phyloP scores from a whole-genome alignment of 257 asterid genomes.

The Salvia miltiorrhiza region DNA sequence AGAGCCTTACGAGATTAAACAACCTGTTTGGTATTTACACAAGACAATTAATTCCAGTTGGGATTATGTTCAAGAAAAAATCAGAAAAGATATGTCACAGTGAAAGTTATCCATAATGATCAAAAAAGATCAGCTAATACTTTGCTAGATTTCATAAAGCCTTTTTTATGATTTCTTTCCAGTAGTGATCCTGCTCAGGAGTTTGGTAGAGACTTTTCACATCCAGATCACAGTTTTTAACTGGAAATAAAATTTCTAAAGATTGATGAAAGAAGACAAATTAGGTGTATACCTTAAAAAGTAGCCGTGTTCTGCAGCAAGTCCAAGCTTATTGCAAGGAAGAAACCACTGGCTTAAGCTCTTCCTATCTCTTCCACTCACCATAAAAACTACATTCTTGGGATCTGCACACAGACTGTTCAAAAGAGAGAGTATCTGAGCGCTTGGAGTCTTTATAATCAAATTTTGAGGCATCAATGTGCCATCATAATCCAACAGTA shows the following conservation, averaged over 20 bases:
- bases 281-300: slow-evolving; percentile 51
- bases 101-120: not conserved
- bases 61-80: not conserved
- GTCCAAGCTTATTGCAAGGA: slow-evolving; percentile 71
- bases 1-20: not conserved
- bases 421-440: slow-evolving; percentile 57
- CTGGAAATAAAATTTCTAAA: not conserved
- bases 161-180: not conserved
- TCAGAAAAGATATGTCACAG: not conserved
- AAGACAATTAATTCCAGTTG: not conserved
- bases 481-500: slow-evolving; percentile 83
- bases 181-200: not conserved
- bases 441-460: slow-evolving; percentile 60
- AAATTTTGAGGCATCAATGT: slow-evolving; percentile 76
- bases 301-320: slow-evolving; percentile 91
- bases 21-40: not conserved
- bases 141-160: not conserved
- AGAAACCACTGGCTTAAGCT: slow-evolving; percentile 68
- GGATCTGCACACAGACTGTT: slow-evolving; percentile 59
- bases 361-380: slow-evolving; percentile 78
- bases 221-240: not conserved
- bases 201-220: not conserved
- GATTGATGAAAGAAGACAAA: not conserved
- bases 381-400: slow-evolving; percentile 60
- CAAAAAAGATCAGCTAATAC: not conserved